Evolutionary conservation across 352 stramenopile species (phyloP), one percentile per base, ranked within the genome.

Genomic region (Saprolegnia diclina): DNA sequence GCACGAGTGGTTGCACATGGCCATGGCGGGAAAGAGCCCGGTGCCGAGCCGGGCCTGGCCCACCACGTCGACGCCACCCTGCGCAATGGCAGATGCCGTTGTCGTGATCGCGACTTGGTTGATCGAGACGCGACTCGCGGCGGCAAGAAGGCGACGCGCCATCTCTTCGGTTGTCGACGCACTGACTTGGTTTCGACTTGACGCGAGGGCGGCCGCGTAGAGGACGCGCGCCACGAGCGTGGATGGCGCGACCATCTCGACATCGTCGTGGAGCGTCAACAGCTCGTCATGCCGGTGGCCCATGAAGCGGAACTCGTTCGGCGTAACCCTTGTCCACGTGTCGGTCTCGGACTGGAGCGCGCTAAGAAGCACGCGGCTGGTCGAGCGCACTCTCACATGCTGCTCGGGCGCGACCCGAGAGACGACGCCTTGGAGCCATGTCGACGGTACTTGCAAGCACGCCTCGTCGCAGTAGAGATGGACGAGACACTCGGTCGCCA

Each of bases 1-100:
- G 26, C 57, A 66, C 57, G 57, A 53, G 21, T 66, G 57, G 57
- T 66, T 66, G 57, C 21, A 29, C 57, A 66, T 55, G 11, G 57
- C 57, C 24, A 48, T 55, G 22, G 19, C 6, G 5, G 37, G 37
- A 24, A 54, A 66, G 19, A 66, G 37, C 5, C 57, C 57, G 18
- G 37, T 42, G 21, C 40, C 57, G 24, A 66, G 21, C 13, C 57
- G 37, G 40, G 14, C 16, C 42, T 66, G 57, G 19, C 14, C 24
- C 10, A 66, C 42, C 1, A 40, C 26, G 11, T 44, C 26, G 26
- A 38, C 57, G 37, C 57, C n/a, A 42, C 38, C 19, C 21, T 11
- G 5, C 19, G 42, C 7, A 5, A 1, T 29, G 9, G 1, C 32
- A 26, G 5, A 16, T 11, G 55, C n/a, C 37, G 56, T 64, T n/a